These are phyloP conservation scores for Aspergillus sp. DNA, from an alignment of 2,329 filamentous ascomycete genomes.

Conservation along the genomic window DNA sequence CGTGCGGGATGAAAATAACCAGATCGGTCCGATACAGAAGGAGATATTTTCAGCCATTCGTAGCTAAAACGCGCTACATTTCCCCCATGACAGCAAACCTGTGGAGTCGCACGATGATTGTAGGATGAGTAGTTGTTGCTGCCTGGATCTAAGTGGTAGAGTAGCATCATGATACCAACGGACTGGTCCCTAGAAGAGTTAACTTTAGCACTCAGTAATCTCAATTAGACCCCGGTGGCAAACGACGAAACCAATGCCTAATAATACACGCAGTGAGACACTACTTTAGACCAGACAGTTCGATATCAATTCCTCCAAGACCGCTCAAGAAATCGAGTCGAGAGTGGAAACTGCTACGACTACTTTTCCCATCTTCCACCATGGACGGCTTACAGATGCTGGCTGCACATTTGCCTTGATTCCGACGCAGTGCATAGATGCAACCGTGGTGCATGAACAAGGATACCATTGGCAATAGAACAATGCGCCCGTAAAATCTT, in stretches of 20 bases:
- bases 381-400: not conserved
- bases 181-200: not conserved
- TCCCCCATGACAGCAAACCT: not conserved
- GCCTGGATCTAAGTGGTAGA: no score
- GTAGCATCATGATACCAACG: no score
- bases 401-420: conserved; percentile 1
- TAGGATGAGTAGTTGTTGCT: not conserved
- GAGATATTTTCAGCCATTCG: not conserved
- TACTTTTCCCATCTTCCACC: not conserved
- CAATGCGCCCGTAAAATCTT: conserved; percentile 1
- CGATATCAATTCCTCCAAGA: not conserved
- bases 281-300: not conserved
- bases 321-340: not conserved
- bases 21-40: not conserved
- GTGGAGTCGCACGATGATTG: not conserved
- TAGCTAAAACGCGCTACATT: not conserved
- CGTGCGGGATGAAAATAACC: not conserved
- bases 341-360: not conserved
- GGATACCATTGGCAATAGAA: conserved; percentile 5
- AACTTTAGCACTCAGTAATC: not conserved
- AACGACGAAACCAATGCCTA: not conserved
- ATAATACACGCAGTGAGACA: not conserved
- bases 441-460: not conserved
- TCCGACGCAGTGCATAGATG: not conserved
- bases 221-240: not conserved